Base-by-base conservation (phyloP, 805 yeast species). In the Candida boleticola region DNA sequence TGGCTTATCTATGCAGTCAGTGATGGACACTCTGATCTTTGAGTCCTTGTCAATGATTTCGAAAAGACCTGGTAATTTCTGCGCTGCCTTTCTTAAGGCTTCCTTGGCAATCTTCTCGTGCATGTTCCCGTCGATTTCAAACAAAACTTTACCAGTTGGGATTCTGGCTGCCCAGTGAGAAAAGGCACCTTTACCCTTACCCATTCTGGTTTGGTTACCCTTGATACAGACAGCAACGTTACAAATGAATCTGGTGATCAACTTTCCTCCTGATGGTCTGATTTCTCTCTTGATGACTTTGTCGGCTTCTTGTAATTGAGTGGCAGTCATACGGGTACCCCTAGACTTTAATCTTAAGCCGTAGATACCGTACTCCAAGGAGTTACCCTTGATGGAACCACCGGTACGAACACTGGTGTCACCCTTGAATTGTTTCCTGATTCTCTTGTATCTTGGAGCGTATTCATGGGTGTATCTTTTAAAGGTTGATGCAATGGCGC, bases 151-250 rank as follows among this genome's bases (percentile, higher is more conserved):
- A 3, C 99, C 99, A 0, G 97, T 90, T 31, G 98, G 95, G 11
- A 93, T 93, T 56, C 99, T 81, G 26, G 83, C 86, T 55, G 95
- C 95, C 98, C 98, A 93, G 70, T 89, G 93, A 57, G 89, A 96
- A 60, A 93, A 92, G 0, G 90, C 84, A 67, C 99, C 99, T 68
- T 93, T 93, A 72, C 99, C 99, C 66, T 93, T 93, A 73, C 99
- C 99, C 99, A 93, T 93, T 83, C 99, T 93, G 9, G 97, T 89
- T 63, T 93, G 97, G 64, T 93, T 93, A 71, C 99, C 99, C 71
- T 93, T 93, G 47, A 87, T 80, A 66, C 97, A 89, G 10, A 93
- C 95, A 0, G 98, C 93, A 41, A 89, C 77, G 60, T 86, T 84
- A 18, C 96, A 85, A 39, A 82, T 80, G 43, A 90, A 73, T 59